Percentiles rank a stretch among this genome's conserved stretches.
Evolutionary conservation across 768 basidiomycete species (phyloP).

Genomic region (Boletus edulis): DNA sequence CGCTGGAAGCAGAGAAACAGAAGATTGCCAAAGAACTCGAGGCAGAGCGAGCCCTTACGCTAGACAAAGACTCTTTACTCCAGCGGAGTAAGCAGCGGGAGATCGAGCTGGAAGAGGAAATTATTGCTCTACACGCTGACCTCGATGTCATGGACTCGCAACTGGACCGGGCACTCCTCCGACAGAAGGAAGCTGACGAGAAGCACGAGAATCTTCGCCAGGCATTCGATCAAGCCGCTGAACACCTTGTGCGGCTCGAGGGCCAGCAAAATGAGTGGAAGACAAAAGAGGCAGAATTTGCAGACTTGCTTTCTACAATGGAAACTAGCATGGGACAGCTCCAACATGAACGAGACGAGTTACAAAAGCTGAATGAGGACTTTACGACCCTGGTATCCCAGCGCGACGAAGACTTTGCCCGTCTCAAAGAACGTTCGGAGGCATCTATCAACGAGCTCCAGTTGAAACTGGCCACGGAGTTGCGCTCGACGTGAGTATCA

Average conservation of each 20-base stretch:
- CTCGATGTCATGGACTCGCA: conserved; percentile 84
- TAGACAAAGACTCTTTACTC: conserved; percentile 83
- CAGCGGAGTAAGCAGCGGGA: conserved; percentile 86
- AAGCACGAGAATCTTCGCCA: conserved; percentile 67
- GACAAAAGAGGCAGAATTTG: conserved; percentile 60
- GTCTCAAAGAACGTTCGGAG: conserved; percentile 77
- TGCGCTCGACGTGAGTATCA: conserved; percentile 55
- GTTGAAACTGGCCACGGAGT: conserved; percentile 63
- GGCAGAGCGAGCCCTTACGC: conserved; percentile 71
- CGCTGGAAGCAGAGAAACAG: conserved; percentile 79
- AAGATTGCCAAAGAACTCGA: conserved; percentile 80
- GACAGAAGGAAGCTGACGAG: conserved; percentile 79
- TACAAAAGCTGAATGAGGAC: conserved; percentile 67
- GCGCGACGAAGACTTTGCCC: conserved; percentile 76
- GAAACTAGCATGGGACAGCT: conserved; percentile 60
- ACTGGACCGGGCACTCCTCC: conserved; percentile 71
- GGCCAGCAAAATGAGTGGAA: conserved; percentile 68
- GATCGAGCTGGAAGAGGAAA: conserved; percentile 81
- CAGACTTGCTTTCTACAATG: conserved; percentile 53
- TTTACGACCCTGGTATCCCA: conserved; percentile 64
- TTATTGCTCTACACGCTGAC: conserved; percentile 75
- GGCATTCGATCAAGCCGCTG: conserved; percentile 82
- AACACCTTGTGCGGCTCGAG: conserved; percentile 83
- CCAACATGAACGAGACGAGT: conserved; percentile 55
- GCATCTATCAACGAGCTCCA: conserved; percentile 62